A percentile compares a stretch with the other conserved stretches of the same genome.
Evolutionary conservation across 73 alveolate species (phyloP).

Genomic region (Uronychia setigera): DNA sequence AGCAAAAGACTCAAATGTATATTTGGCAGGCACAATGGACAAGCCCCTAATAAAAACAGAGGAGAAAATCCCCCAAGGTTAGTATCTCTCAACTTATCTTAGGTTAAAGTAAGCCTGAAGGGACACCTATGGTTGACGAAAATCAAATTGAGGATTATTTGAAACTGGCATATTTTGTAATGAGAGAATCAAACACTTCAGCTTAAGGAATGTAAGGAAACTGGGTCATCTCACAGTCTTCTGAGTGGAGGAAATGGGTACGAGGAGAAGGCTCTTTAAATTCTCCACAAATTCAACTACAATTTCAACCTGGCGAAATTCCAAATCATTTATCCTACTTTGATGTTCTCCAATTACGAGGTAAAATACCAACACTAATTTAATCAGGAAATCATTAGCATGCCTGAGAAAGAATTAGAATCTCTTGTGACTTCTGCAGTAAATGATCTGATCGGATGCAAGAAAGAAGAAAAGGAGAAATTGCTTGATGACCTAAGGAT

Average conservation of each 20-base stretch:
- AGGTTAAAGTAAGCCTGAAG: not conserved
- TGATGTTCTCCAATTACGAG: conserved; percentile 32
- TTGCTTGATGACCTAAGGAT: conserved; percentile 14
- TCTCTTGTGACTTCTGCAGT: conserved; percentile 34
- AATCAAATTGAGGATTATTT: conserved; percentile 33
- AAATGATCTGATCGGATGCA: conserved; percentile 55
- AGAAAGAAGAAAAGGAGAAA: conserved; percentile 34
- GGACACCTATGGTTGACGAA: not conserved
- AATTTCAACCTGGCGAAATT: conserved; percentile 52
- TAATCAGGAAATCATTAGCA: conserved; percentile 4
- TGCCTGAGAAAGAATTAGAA: conserved; percentile 26
- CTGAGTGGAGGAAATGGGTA: conserved; percentile 39
- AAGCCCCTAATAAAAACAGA: not conserved
- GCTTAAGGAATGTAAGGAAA: conserved; percentile 1
- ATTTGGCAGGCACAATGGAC: not conserved
- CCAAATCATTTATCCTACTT: conserved; percentile 51
- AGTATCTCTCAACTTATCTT: not conserved
- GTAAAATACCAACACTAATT: not conserved
- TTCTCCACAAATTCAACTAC: conserved; percentile 36
- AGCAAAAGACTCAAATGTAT: not conserved
- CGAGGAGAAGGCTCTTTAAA: conserved; percentile 45
- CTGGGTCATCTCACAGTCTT: conserved; percentile 4
- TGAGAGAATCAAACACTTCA: conserved; percentile 30
- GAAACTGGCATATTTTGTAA: conserved; percentile 31
- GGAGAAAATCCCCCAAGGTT: not conserved